phyloP scores from a whole-genome alignment of 768 basidiomycete genomes.

The Pleurotus tuber-regium region DNA sequence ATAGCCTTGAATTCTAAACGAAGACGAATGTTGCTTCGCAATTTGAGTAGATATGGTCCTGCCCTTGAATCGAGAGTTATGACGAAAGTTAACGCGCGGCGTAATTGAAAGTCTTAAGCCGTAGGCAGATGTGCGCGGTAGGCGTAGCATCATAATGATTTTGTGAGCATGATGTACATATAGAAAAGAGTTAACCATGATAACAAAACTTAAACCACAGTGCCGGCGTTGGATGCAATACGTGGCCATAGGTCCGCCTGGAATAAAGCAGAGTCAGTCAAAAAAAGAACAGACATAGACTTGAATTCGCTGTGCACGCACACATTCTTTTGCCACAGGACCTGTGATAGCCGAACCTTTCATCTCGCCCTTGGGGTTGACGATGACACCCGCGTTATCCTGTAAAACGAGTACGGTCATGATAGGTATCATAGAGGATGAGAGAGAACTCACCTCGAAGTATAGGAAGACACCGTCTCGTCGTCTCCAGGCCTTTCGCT shows the following conservation, averaged over 20 bases:
- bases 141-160: conserved; percentile 8
- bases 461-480: conserved; percentile 99
- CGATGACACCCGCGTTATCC: conserved; percentile 97
- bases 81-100: too few relatives aligned
- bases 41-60: too few relatives aligned
- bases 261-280: conserved; percentile 7
- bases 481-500: conserved; percentile 98
- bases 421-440: not conserved
- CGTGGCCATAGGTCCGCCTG: conserved; percentile 98
- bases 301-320: conserved; percentile 37
- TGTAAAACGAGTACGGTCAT: conserved; percentile 26
- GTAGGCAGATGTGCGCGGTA: too few relatives aligned
- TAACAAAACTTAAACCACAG: conserved; percentile 72
- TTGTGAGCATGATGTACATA: conserved; percentile 11
- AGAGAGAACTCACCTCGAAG: conserved; percentile 66
- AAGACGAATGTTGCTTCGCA: too few relatives aligned
- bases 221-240: conserved; percentile 98
- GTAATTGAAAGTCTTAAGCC: too few relatives aligned
- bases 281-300: conserved; percentile 3
- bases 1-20: too few relatives aligned
- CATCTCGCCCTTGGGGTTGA: conserved; percentile 99
- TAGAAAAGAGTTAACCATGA: conserved; percentile 1
- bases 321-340: conserved; percentile 99
- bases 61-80: too few relatives aligned
- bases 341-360: conserved; percentile 97